Conservation (phyloP, 1,284 basidiomycete genomes). For the Amylostereum areolatum region DNA sequence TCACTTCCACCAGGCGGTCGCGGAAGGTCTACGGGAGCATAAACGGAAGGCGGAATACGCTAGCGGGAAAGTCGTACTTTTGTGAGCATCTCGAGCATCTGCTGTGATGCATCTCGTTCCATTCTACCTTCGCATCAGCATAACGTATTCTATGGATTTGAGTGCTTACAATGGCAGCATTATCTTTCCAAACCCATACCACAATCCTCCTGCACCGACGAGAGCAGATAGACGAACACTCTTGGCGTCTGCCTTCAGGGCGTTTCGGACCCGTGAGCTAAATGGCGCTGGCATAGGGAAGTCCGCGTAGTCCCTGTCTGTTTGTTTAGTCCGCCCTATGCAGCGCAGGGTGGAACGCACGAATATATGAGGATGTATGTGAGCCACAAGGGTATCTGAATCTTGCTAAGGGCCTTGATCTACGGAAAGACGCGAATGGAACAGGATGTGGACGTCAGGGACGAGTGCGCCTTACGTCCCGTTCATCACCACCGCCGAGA, state of each 20-base stretch:
- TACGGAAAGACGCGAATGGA: conserved; percentile 21
- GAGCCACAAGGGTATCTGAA: conserved; percentile 83
- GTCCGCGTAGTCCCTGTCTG: conserved; percentile 73
- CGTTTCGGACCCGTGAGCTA: conserved; percentile 69
- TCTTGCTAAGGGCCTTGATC: conserved; percentile 71
- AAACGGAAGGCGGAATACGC: conserved; percentile 3
- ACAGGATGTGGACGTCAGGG: neutral
- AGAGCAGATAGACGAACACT: conserved; percentile 76
- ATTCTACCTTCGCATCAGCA: conserved; percentile 21
- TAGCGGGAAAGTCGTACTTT: conserved; percentile 38
- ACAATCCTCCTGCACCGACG: conserved; percentile 81
- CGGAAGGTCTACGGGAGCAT: conserved; percentile 61
- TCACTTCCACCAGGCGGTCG: conserved; percentile 70
- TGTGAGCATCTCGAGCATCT: conserved; percentile 63
- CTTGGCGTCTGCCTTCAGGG: conserved; percentile 77
- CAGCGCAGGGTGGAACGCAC: conserved; percentile 34
- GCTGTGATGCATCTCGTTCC: conserved; percentile 50
- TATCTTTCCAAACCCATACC: conserved; percentile 85
- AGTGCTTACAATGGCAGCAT: conserved; percentile 70
- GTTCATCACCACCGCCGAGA: conserved; percentile 76
- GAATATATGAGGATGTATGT: conserved; percentile 78
- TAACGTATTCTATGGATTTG: conserved; percentile 38
- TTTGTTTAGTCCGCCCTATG: no score
- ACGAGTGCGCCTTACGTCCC: conserved; percentile 50
- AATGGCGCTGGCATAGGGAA: conserved; percentile 79